phyloP scores from a whole-genome alignment of 2,329 filamentous ascomycete species.

The Stenocarpella maydis region DNA sequence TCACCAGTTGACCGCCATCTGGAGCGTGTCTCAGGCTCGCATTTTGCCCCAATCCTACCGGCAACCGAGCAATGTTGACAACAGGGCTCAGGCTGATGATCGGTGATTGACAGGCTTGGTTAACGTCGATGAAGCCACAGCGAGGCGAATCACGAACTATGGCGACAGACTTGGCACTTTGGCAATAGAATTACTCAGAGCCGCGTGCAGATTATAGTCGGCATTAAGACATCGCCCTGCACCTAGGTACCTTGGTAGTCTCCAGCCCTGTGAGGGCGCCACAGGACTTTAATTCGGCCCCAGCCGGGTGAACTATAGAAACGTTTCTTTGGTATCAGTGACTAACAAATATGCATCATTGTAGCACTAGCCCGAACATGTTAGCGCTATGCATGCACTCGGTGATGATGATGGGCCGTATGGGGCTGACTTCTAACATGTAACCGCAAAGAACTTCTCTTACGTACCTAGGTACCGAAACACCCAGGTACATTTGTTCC shows the following conservation, averaged over 20 bases:
- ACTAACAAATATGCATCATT: neutral
- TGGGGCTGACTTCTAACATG: neutral
- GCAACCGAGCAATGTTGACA: neutral
- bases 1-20: neutral
- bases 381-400: neutral
- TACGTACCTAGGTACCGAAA: no score
- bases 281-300: neutral
- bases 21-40: neutral
- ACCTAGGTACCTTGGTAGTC: no score
- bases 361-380: neutral
- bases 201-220: neutral
- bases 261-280: neutral
- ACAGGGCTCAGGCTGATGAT: neutral
- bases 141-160: neutral
- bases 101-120: neutral
- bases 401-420: neutral
- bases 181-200: neutral
- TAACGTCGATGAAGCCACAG: neutral
- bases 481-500: neutral
- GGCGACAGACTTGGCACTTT: neutral
- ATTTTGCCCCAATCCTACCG: neutral
- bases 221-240: no score
- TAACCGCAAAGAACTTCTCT: neutral
- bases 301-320: neutral
- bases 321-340: neutral